phyloP scores from a whole-genome alignment of 306 rosid genomes.

The Sphenostylis stenocarpa region DNA sequence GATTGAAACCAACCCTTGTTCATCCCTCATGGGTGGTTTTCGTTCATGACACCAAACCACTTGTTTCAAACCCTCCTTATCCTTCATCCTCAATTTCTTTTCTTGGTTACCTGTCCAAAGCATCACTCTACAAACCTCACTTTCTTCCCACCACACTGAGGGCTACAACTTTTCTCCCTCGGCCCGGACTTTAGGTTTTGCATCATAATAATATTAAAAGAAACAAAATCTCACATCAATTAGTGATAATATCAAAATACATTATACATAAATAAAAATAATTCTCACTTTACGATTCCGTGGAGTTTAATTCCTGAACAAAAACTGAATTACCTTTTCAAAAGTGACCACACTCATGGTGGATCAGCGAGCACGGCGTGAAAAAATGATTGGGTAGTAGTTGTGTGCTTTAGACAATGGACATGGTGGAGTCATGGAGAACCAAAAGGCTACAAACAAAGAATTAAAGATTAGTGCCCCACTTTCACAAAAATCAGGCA shows the following conservation, averaged over 20 bases:
- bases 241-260: too few species aligned
- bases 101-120: slow-evolving; percentile 34
- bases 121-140: slow-evolving; percentile 13
- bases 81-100: slow-evolving; percentile 25
- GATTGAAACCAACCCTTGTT: too few species aligned
- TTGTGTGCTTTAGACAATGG: slow-evolving; percentile 29
- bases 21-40: neutral
- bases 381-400: slow-evolving; percentile 17
- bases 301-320: too few species aligned
- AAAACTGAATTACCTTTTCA: slow-evolving; percentile 32
- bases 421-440: neutral
- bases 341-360: slow-evolving; percentile 32
- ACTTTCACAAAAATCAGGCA: neutral
- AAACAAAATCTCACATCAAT: too few species aligned
- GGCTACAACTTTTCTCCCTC: slow-evolving; percentile 31
- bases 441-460: neutral
- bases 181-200: slow-evolving; percentile 9
- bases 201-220: neutral
- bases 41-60: neutral
- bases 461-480: slow-evolving; percentile 3
- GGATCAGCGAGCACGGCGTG: slow-evolving; percentile 6
- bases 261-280: too few species aligned
- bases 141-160: slow-evolving; percentile 32
- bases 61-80: neutral
- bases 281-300: too few species aligned